Evolutionary conservation across 257 asterid genomes (phyloP).

Genomic region (Capsicum rhomboideum): DNA sequence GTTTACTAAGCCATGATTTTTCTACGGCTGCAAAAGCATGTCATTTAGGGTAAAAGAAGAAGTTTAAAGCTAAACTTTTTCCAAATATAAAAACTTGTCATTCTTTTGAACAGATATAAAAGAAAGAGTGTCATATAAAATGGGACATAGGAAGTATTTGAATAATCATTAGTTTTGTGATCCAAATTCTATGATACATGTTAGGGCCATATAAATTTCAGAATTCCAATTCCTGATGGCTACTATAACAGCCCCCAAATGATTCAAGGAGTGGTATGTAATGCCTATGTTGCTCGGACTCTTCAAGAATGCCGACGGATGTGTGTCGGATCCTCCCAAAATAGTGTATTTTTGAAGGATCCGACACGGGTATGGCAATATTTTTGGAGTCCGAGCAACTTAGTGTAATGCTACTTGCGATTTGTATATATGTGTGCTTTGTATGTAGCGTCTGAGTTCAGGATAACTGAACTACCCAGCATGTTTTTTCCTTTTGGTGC

Average conservation of each 20-base stretch:
- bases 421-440: neutral
- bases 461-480: neutral
- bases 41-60: neutral
- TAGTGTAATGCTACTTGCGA: neutral
- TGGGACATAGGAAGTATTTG: neutral
- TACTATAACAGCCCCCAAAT: constrained; percentile 1
- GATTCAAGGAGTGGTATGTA: constrained; percentile 14
- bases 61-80: neutral
- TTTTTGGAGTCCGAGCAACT: too few species aligned
- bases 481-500: neutral
- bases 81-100: neutral
- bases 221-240: constrained; percentile 10
- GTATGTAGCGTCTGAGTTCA: neutral
- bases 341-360: too few species aligned
- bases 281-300: too few species aligned
- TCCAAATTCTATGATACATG: neutral
- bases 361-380: too few species aligned
- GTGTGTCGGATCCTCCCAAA: too few species aligned
- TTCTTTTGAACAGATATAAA: neutral
- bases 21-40: neutral
- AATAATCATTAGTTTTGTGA: neutral
- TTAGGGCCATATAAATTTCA: constrained; percentile 15
- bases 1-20: neutral
- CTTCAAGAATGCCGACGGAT: too few species aligned
- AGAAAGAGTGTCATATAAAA: neutral